These are phyloP conservation scores for Pouteria glomerata DNA, from an alignment of 148 eudicot genomes.

Conservation along the genomic window DNA sequence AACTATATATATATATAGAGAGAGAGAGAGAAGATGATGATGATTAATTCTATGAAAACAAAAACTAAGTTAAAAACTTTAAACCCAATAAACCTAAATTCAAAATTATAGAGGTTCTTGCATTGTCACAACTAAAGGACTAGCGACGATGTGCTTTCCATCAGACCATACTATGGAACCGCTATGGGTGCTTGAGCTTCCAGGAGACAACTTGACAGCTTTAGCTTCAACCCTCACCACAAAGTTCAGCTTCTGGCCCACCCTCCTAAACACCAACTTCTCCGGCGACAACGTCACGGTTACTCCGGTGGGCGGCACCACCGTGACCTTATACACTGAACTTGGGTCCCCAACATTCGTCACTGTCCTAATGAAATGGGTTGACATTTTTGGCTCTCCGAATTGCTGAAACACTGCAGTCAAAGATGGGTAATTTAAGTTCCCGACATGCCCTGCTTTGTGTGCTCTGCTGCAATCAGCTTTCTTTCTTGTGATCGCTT, in stretches of 20 bases:
- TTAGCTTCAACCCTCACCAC: constrained; percentile 57
- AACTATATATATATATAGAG: no score
- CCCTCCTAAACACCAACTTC: constrained; percentile 52
- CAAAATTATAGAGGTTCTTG: constrained; percentile 60
- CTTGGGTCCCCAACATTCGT: constrained; percentile 74
- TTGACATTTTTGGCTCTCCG: constrained; percentile 61
- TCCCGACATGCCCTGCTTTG: constrained; percentile 73
- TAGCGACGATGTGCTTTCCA: constrained; percentile 67
- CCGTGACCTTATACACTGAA: constrained; percentile 49
- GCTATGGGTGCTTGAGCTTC: constrained; percentile 47
- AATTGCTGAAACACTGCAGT: constrained; percentile 69
- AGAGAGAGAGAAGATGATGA: no score
- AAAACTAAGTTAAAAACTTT: neutral
- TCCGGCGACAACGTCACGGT: constrained; percentile 62
- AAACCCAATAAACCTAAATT: constrained; percentile 10
- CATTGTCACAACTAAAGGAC: constrained; percentile 80
- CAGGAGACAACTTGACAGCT: constrained; percentile 48
- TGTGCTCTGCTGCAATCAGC: constrained; percentile 57
- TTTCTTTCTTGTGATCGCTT: constrained; percentile 49
- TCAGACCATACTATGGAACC: constrained; percentile 83
- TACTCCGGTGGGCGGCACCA: constrained; percentile 51
- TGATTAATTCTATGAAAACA: no score
- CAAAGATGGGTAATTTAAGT: constrained; percentile 78
- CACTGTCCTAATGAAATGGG: constrained; percentile 67
- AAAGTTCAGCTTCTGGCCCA: constrained; percentile 72